phyloP scores from a whole-genome alignment of 2,329 filamentous ascomycete genomes.

The Exophiala oligosperma region DNA sequence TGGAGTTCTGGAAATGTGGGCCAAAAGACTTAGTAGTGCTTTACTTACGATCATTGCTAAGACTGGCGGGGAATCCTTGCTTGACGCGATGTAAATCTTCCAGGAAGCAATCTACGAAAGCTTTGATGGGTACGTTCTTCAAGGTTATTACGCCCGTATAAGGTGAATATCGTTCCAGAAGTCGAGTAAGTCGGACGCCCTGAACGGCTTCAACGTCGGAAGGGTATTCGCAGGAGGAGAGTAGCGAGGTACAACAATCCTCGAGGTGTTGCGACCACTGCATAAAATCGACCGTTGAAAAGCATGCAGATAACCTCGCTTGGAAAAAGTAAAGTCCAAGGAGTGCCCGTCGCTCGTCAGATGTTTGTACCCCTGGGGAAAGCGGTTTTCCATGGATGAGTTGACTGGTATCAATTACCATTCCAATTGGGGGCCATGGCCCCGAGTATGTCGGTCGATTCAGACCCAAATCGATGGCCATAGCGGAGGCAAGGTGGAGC shows the following conservation, averaged over 20 bases:
- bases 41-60: conserved; percentile 11
- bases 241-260: conserved; percentile 50
- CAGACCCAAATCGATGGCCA: conserved; percentile 38
- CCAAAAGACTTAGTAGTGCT: not conserved
- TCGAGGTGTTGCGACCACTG: conserved; percentile 55
- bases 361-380: conserved; percentile 4
- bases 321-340: conserved; percentile 14
- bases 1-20: not conserved
- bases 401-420: conserved; percentile 8
- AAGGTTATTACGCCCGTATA: conserved; percentile 20
- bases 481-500: conserved; percentile 39
- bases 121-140: conserved; percentile 24
- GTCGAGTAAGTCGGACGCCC: conserved; percentile 51
- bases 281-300: conserved; percentile 48
- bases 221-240: conserved; percentile 46
- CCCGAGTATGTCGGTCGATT: conserved; percentile 20
- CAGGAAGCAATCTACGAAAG: conserved; percentile 46
- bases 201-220: conserved; percentile 50
- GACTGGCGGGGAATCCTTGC: conserved; percentile 1
- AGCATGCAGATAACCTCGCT: conserved; percentile 26
- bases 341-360: conserved; percentile 16
- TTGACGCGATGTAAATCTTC: conserved; percentile 39
- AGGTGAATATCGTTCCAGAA: conserved; percentile 43
- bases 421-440: not conserved
- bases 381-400: conserved; percentile 10